Conservation (phyloP, 345 rosid genomes). For the Dovyalis caffra region DNA sequence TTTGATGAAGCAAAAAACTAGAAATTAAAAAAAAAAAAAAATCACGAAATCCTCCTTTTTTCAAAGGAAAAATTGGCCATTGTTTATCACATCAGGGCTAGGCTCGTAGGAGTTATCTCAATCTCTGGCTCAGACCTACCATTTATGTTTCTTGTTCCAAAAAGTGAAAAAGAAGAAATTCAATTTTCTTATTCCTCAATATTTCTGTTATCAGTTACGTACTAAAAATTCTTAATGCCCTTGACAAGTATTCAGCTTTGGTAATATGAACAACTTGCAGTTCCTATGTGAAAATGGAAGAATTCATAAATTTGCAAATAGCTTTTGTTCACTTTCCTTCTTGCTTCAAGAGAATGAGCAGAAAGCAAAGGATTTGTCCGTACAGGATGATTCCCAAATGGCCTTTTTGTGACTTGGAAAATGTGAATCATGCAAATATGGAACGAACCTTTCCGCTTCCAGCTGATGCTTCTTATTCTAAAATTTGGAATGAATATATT, state of each 20-base stretch:
- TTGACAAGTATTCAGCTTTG: slow-evolving; percentile 57
- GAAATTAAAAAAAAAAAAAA: no score
- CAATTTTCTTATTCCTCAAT: neutral
- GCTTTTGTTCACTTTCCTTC: slow-evolving; percentile 69
- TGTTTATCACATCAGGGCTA: no score
- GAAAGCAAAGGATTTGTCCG: slow-evolving; percentile 31
- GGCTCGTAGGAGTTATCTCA: no score
- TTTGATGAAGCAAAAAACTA: no score
- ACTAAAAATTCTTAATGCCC: slow-evolving; percentile 26
- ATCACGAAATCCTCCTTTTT: no score
- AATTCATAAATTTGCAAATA: slow-evolving; percentile 71
- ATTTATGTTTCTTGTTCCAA: neutral
- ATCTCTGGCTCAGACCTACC: neutral
- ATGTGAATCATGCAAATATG: slow-evolving; percentile 17
- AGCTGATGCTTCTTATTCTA: slow-evolving; percentile 35
- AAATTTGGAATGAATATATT: slow-evolving; percentile 52
- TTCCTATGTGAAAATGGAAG: slow-evolving; percentile 74
- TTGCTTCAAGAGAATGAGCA: slow-evolving; percentile 54
- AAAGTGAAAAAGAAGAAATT: neutral
- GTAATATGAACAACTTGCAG: slow-evolving; percentile 66
- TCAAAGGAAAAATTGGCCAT: no score
- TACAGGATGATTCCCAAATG: slow-evolving; percentile 27
- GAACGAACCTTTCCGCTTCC: slow-evolving; percentile 30
- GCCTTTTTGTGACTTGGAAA: slow-evolving; percentile 21
- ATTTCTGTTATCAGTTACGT: slow-evolving; percentile 13